Evolutionary conservation across 768 basidiomycete genomes (phyloP).

Genomic region (Russula compacta): DNA sequence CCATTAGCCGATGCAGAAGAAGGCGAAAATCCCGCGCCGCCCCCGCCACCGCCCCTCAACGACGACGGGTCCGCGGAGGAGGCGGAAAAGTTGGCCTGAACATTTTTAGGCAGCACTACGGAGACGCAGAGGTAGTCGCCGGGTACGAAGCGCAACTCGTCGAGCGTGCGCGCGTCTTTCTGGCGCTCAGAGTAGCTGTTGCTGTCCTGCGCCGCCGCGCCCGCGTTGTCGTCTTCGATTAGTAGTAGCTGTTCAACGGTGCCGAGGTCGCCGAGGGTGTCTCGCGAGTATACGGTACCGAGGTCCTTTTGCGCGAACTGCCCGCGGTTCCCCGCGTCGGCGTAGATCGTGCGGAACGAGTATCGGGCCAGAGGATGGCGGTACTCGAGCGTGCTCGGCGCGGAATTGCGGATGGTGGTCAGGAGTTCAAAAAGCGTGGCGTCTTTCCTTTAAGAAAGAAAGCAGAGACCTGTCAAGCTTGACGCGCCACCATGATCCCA

Average conservation of each 20-base stretch:
- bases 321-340: slow-evolving; percentile 63
- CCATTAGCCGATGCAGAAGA: slow-evolving; percentile 27
- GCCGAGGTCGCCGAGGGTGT: slow-evolving; percentile 76
- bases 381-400: slow-evolving; percentile 61
- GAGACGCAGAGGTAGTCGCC: slow-evolving; percentile 72
- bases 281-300: slow-evolving; percentile 73
- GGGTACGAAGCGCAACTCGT: slow-evolving; percentile 70
- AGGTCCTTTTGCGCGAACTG: slow-evolving; percentile 70
- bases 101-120: slow-evolving; percentile 66
- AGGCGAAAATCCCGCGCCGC: slow-evolving; percentile 17
- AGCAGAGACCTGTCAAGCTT: background rate
- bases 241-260: slow-evolving; percentile 51
- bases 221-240: slow-evolving; percentile 21
- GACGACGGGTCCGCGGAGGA: slow-evolving; percentile 35
- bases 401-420: slow-evolving; percentile 63
- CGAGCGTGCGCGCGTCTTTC: slow-evolving; percentile 59
- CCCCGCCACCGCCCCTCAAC: slow-evolving; percentile 41
- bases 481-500: background rate
- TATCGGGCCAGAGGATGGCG: slow-evolving; percentile 77
- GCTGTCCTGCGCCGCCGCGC: slow-evolving; percentile 3
- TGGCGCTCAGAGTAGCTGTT: slow-evolving; percentile 1
- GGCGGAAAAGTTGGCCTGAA: slow-evolving; percentile 28
- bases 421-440: slow-evolving; percentile 73
- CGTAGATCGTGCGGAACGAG: slow-evolving; percentile 72
- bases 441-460: slow-evolving; percentile 57